phyloP scores from a whole-genome alignment of 169 alveolate genomes.

The Cryptosporidium viatorum region DNA sequence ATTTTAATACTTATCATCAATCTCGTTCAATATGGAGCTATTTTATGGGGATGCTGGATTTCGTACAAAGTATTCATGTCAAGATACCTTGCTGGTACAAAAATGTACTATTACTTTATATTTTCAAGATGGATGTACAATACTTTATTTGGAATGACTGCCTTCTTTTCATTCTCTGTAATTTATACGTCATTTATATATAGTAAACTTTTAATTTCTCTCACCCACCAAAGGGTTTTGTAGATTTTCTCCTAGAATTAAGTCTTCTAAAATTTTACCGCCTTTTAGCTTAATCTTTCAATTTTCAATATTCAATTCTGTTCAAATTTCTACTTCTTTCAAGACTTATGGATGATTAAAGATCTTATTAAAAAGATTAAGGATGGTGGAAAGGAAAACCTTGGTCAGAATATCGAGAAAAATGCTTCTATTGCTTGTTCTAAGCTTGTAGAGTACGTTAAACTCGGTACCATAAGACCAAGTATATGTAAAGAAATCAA shows the following conservation, averaged over 20 bases:
- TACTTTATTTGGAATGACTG: constrained; percentile 65
- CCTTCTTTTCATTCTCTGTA: constrained; percentile 67
- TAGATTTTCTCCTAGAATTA: not conserved
- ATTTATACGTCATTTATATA: constrained; percentile 50
- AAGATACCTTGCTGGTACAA: constrained; percentile 63
- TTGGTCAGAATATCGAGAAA: not conserved
- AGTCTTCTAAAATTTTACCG: not conserved
- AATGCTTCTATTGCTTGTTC: not conserved
- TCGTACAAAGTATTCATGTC: constrained; percentile 71
- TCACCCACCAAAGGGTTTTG: constrained; percentile 52
- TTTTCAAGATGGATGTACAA: constrained; percentile 74
- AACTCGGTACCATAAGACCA: not conserved
- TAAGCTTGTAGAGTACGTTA: not conserved
- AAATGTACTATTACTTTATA: constrained; percentile 61
- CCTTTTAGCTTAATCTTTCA: not conserved
- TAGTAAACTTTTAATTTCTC: constrained; percentile 52
- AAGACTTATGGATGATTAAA: constrained; percentile 1
- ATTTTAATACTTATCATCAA: constrained; percentile 48
- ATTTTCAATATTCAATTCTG: no score
- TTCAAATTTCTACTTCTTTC: no score
- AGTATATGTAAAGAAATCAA: not conserved
- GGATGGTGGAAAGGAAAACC: not conserved
- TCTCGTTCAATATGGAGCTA: constrained; percentile 65
- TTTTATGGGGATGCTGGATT: constrained; percentile 74
- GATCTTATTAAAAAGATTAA: constrained; percentile 20